These are phyloP conservation scores for Phellinidium pouzarii DNA, from an alignment of 1,284 basidiomycete species.

Conservation along the genomic window DNA sequence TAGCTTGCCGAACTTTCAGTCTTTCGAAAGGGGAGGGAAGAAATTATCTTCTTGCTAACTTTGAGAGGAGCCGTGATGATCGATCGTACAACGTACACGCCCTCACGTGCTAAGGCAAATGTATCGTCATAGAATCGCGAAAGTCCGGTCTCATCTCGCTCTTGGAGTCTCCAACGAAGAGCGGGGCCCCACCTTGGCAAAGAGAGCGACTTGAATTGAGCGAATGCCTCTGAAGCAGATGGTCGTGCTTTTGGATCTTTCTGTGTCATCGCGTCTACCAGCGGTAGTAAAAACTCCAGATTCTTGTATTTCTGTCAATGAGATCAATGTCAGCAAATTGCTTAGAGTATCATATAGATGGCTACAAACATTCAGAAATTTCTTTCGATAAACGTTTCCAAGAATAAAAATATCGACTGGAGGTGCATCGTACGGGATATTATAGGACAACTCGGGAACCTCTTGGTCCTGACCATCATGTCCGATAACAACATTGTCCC, in stretches of 20 bases:
- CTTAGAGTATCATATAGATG: background rate
- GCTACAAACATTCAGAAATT: background rate
- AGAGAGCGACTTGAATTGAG: background rate
- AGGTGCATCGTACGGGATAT: conserved; percentile 5
- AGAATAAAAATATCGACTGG: conserved; percentile 7
- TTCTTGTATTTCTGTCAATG: background rate
- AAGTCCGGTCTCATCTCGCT: no score
- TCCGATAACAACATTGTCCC: background rate
- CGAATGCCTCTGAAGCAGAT: background rate
- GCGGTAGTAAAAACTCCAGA: background rate
- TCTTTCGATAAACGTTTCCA: conserved; percentile 1
- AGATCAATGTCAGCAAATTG: background rate
- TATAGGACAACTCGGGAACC: background rate
- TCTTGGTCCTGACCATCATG: background rate
- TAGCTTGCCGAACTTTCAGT: no score
- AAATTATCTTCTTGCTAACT: no score
- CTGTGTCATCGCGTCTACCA: background rate
- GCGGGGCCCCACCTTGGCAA: no score
- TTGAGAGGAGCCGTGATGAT: no score
- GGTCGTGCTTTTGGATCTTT: background rate
- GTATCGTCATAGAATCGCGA: no score
- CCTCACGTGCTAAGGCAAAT: no score
- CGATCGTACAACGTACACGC: no score
- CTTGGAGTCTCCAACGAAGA: no score
- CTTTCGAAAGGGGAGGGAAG: no score